Conservation (phyloP, 495 filamentous ascomycete genomes). For the Tetracladium marchalianum region DNA sequence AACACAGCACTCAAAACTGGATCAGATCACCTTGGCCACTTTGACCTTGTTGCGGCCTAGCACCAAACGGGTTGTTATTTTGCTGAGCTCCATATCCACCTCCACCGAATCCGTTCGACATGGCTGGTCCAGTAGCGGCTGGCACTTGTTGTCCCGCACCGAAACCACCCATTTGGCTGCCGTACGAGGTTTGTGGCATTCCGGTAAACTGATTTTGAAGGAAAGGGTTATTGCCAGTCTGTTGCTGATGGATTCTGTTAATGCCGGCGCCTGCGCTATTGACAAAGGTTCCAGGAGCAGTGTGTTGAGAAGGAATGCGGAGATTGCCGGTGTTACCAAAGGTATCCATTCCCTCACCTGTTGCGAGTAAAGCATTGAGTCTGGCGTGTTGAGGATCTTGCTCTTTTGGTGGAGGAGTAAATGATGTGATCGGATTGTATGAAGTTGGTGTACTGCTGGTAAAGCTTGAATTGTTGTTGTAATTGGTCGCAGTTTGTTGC, state of each 20-base stretch:
- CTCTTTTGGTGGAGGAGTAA: slow-evolving; percentile 35
- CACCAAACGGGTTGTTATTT: slow-evolving; percentile 68
- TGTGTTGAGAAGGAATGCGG: slow-evolving; percentile 94
- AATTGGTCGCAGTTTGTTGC: slow-evolving; percentile 52
- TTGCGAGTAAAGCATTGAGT: slow-evolving; percentile 80
- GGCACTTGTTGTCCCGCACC: slow-evolving; percentile 44
- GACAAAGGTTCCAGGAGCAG: slow-evolving; percentile 91
- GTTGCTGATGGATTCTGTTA: slow-evolving; percentile 56
- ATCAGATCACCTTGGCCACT: slow-evolving; percentile 76
- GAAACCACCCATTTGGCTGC: slow-evolving; percentile 5
- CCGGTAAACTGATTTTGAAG: slow-evolving; percentile 71
- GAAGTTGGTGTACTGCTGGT: slow-evolving; percentile 27
- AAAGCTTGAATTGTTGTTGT: slow-evolving; percentile 22
- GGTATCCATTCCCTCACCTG: slow-evolving; percentile 88
- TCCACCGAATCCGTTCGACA: slow-evolving; percentile 22
- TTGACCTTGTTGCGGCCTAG: slow-evolving; percentile 50
- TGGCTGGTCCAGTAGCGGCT: slow-evolving; percentile 68
- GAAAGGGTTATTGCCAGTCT: slow-evolving; percentile 89
- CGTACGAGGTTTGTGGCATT: slow-evolving; percentile 52
- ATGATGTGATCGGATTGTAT: slow-evolving; percentile 22
- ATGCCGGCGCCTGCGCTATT: slow-evolving; percentile 81
- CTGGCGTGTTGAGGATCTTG: slow-evolving; percentile 70
- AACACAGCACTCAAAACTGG: slow-evolving; percentile 52
- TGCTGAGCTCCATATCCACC: slow-evolving; percentile 32
- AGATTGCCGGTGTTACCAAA: slow-evolving; percentile 93